A percentile compares a stretch with the other conserved stretches of the same genome.
Evolutionary conservation across 2,329 filamentous ascomycete genomes (phyloP).

Genomic region (Leptographium lundbergii): DNA sequence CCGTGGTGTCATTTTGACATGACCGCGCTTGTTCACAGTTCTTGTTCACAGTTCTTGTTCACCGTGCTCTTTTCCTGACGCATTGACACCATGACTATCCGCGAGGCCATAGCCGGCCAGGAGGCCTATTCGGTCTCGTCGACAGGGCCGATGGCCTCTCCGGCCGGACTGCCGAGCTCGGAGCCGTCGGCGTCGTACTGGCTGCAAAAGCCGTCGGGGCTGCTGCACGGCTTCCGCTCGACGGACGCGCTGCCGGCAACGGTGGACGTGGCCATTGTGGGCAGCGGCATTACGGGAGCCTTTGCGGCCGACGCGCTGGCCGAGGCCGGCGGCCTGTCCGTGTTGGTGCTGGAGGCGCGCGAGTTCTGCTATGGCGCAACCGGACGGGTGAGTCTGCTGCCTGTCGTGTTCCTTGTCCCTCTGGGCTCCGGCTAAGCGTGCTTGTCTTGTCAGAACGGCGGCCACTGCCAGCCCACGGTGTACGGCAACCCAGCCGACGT

Average conservation of each 20-base stretch:
- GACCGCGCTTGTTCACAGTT: neutral
- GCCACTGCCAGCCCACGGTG: constrained; percentile 62
- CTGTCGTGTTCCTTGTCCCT: neutral
- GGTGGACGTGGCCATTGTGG: constrained; percentile 59
- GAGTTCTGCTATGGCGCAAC: constrained; percentile 78
- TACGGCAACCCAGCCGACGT: constrained; percentile 49
- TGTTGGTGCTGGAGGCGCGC: constrained; percentile 64
- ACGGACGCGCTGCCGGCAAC: constrained; percentile 47
- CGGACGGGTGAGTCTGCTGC: constrained; percentile 47
- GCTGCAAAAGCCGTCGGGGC: constrained; percentile 54
- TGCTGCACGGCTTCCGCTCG: constrained; percentile 54
- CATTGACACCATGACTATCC: constrained; percentile 11
- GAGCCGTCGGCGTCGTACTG: constrained; percentile 58
- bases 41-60: too few species aligned
- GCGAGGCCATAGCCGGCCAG: constrained; percentile 16
- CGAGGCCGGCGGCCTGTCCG: constrained; percentile 26
- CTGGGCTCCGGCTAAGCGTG: neutral
- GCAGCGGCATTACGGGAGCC: constrained; percentile 64
- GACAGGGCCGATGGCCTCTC: neutral
- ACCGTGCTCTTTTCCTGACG: too few species aligned
- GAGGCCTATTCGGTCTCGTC: neutral
- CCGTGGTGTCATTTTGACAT: neutral
- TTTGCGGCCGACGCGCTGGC: constrained; percentile 55
- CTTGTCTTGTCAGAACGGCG: constrained; percentile 39
- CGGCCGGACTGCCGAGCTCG: constrained; percentile 43